Percentiles rank a stretch among this genome's conserved stretches.
Conservation (phyloP, 1,139 yeast species). For the Debaryomyces sp. region DNA sequence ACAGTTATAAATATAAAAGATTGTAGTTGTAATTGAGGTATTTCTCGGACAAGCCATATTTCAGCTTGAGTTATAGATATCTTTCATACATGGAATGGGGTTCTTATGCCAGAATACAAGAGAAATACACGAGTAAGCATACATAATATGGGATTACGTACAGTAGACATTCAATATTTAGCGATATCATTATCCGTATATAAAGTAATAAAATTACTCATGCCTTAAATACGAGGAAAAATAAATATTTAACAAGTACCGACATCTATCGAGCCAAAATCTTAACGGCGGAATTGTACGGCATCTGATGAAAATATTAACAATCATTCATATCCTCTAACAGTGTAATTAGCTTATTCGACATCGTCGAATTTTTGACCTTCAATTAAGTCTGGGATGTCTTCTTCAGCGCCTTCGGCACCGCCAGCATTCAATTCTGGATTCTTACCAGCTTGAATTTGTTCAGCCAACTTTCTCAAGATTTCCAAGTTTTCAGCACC, state of each 20-base stretch:
- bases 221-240: no score
- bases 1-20: no score
- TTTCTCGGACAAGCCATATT: no score
- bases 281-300: neutral
- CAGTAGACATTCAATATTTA: no score
- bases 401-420: conserved; percentile 59
- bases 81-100: no score
- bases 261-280: conserved; percentile 1
- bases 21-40: no score
- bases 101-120: no score
- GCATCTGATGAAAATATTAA: neutral
- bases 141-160: no score
- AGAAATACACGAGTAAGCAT: no score
- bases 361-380: conserved; percentile 94
- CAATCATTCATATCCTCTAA: neutral
- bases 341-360: conserved; percentile 44
- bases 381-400: conserved; percentile 93
- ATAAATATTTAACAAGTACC: conserved; percentile 1
- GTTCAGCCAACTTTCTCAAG: conserved; percentile 88
- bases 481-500: conserved; percentile 95
- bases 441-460: conserved; percentile 67
- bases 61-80: no score
- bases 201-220: no score
- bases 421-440: conserved; percentile 50
- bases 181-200: no score